These are phyloP conservation scores for Striga hermonthica DNA, from an alignment of 305 asterid species.

Conservation along the genomic window DNA sequence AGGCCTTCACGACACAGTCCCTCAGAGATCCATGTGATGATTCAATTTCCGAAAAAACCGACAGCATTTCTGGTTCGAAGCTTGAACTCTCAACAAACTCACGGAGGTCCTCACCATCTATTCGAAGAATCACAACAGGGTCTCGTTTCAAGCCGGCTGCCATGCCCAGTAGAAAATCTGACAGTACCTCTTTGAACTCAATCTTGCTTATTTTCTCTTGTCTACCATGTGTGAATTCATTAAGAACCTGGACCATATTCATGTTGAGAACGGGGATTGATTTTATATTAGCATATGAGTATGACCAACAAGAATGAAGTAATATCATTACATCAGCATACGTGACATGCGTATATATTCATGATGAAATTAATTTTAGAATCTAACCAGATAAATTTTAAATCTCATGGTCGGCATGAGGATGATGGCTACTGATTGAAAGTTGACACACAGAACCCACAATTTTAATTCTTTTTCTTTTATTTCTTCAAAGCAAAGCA, in stretches of 20 bases:
- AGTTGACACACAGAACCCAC: not conserved
- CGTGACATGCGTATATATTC: not conserved
- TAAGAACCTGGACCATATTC: conserved; percentile 59
- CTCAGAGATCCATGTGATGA: conserved; percentile 51
- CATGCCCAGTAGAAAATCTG: conserved; percentile 84
- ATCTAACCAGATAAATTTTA: not conserved
- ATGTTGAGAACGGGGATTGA: no score
- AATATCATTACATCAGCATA: not conserved
- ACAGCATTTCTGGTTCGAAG: conserved; percentile 61
- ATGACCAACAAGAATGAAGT: not conserved
- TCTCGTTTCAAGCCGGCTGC: conserved; percentile 93
- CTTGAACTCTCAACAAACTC: conserved; percentile 55
- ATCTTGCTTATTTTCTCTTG: conserved; percentile 64
- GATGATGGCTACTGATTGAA: not conserved
- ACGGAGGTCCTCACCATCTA: conserved; percentile 81
- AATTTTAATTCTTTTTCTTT: not conserved
- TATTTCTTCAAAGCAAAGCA: conserved; percentile 30
- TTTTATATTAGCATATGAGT: not conserved
- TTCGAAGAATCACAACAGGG: conserved; percentile 91
- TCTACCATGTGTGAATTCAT: conserved; percentile 75
- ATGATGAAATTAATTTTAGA: not conserved
- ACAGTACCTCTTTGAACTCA: conserved; percentile 75
- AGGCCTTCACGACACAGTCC: conserved; percentile 55
- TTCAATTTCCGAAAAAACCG: conserved; percentile 53
- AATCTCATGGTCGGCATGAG: not conserved